Evolutionary conservation across 768 basidiomycete species (phyloP).

Genomic region (Cyathus striatus): DNA sequence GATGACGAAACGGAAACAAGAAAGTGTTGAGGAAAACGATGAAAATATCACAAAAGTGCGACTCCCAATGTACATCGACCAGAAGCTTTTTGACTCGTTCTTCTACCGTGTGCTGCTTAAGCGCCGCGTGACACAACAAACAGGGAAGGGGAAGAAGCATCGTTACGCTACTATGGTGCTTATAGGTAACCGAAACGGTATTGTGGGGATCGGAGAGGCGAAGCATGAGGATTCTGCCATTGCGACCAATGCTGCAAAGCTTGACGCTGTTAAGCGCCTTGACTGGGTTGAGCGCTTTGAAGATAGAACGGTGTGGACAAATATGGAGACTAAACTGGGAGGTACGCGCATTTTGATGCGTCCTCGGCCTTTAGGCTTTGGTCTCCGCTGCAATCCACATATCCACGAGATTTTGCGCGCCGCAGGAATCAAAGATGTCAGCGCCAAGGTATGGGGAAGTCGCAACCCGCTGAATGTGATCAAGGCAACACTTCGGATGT

Average conservation of each 20-base stretch:
- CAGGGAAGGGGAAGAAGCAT: slow-evolving; percentile 86
- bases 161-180: slow-evolving; percentile 60
- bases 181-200: slow-evolving; percentile 78
- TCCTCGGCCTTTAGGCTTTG: slow-evolving; percentile 86
- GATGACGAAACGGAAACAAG: no score
- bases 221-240: slow-evolving; percentile 56
- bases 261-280: slow-evolving; percentile 74
- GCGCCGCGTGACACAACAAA: slow-evolving; percentile 79
- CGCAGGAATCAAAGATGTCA: slow-evolving; percentile 92
- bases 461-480: slow-evolving; percentile 82
- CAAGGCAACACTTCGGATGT: slow-evolving; percentile 77
- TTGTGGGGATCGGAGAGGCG: slow-evolving; percentile 80
- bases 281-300: slow-evolving; percentile 95
- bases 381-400: slow-evolving; percentile 82
- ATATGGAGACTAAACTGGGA: slow-evolving; percentile 81
- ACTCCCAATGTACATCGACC: no score
- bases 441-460: slow-evolving; percentile 94
- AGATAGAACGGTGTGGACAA: slow-evolving; percentile 90
- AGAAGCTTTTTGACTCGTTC: no score
- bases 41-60: no score
- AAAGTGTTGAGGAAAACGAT: no score
- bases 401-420: slow-evolving; percentile 88
- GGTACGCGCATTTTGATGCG: slow-evolving; percentile 77
- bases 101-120: slow-evolving; percentile 30
- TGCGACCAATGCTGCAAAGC: slow-evolving; percentile 56